Evolutionary conservation across 768 basidiomycete species (phyloP).

Genomic region (Pulveroboletus ravenelii): DNA sequence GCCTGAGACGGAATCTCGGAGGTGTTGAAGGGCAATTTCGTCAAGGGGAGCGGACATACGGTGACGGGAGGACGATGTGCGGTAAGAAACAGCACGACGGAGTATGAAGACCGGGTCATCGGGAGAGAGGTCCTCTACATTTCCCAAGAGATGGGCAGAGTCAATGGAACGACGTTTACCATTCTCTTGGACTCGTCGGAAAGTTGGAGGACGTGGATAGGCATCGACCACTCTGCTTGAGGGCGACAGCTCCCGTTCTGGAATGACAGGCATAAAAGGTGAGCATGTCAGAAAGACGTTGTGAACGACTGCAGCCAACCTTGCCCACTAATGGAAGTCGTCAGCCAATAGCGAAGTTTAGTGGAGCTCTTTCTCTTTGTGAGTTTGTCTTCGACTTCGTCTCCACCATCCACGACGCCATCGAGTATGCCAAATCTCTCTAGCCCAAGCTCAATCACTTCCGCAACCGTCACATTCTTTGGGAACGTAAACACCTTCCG

Average conservation of each 20-base stretch:
- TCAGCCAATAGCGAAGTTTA: conserved; percentile 80
- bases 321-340: conserved; percentile 51
- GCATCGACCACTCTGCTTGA: conserved; percentile 85
- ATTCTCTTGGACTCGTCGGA: conserved; percentile 51
- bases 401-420: conserved; percentile 98
- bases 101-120: conserved; percentile 90
- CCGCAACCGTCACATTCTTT: conserved; percentile 92
- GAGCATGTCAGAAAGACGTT: neutral
- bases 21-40: conserved; percentile 72
- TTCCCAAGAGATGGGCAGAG: conserved; percentile 65
- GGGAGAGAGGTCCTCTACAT: conserved; percentile 64
- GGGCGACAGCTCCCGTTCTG: conserved; percentile 76
- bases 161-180: conserved; percentile 87
- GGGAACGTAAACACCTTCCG: conserved; percentile 89
- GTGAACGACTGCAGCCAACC: conserved; percentile 41
- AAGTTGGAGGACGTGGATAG: conserved; percentile 68
- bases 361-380: conserved; percentile 72
- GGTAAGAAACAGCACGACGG: conserved; percentile 74
- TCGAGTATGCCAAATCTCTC: conserved; percentile 94
- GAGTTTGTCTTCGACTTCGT: conserved; percentile 93
- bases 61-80: conserved; percentile 63
- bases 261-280: conserved; percentile 8
- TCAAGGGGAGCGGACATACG: conserved; percentile 75
- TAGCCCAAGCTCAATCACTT: conserved; percentile 88
- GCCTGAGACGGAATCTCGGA: conserved; percentile 57